Conservation (phyloP, 148 eudicot genomes). For the Silene conica region DNA sequence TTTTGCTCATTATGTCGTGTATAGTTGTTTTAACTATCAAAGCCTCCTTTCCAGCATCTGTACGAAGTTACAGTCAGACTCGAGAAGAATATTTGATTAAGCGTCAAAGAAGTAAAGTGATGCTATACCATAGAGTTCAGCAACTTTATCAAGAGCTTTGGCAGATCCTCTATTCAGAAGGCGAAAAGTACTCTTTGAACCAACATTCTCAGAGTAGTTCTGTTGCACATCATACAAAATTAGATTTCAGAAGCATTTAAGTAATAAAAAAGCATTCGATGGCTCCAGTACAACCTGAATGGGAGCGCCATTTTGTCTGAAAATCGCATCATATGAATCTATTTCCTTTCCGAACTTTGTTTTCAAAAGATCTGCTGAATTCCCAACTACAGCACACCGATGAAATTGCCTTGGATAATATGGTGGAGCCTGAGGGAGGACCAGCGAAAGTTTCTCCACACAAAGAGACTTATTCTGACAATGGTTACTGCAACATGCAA, state of each 20-base stretch:
- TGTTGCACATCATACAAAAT: constrained; percentile 28
- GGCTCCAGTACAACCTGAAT: constrained; percentile 52
- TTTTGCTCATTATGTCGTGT: constrained; percentile 97
- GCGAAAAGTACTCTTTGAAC: constrained; percentile 92
- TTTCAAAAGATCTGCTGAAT: constrained; percentile 91
- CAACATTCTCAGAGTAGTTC: constrained; percentile 87
- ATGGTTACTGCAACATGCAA: constrained; percentile 49
- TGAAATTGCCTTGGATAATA: constrained; percentile 75
- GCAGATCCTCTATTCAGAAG: constrained; percentile 98
- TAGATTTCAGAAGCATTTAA: constrained; percentile 1
- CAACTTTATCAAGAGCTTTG: constrained; percentile 98
- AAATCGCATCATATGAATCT: constrained; percentile 78
- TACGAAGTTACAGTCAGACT: constrained; percentile 17
- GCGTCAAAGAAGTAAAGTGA: constrained; percentile 18
- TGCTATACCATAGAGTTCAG: constrained; percentile 82
- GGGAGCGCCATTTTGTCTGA: constrained; percentile 96
- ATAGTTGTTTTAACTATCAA: constrained; percentile 88
- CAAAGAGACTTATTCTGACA: constrained; percentile 85
- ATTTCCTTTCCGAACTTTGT: constrained; percentile 91
- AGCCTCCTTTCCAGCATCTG: constrained; percentile 93
- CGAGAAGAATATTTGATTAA: not conserved
- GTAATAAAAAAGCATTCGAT: not conserved
- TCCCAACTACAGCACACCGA: constrained; percentile 90
- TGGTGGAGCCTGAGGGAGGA: constrained; percentile 82
- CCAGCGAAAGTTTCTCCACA: constrained; percentile 88